Conservation (phyloP, 2,329 filamentous ascomycete genomes). For the Diaporthe caulivora region DNA sequence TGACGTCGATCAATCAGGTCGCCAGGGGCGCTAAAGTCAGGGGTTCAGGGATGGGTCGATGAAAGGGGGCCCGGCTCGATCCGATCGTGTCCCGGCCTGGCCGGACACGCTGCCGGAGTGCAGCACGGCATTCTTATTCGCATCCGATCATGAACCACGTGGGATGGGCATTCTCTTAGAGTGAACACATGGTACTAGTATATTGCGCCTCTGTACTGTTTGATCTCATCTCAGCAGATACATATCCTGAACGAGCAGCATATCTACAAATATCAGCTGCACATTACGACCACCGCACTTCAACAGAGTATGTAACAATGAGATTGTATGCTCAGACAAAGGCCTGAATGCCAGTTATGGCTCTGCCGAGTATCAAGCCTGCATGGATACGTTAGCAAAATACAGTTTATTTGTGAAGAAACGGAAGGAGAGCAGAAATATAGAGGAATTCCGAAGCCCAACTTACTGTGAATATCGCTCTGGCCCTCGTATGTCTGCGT, state of each 20-base stretch:
- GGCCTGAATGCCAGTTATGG: slow-evolving; percentile 81
- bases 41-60: slow-evolving; percentile 35
- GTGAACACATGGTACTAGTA: background rate
- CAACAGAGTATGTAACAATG: background rate
- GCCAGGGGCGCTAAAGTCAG: slow-evolving; percentile 35
- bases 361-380: slow-evolving; percentile 76
- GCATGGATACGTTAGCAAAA: slow-evolving; percentile 43
- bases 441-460: slow-evolving; percentile 6
- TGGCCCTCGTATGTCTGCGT: slow-evolving; percentile 99
- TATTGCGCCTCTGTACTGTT: background rate
- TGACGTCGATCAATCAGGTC: slow-evolving; percentile 34
- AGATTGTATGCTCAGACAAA: slow-evolving; percentile 68
- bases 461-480: slow-evolving; percentile 95
- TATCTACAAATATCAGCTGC: background rate
- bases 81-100: slow-evolving; percentile 23
- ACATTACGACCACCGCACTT: background rate
- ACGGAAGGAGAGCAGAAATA: slow-evolving; percentile 4
- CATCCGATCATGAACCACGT: background rate
- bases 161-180: no score
- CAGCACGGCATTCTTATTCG: background rate
- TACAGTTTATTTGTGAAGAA: slow-evolving; percentile 25
- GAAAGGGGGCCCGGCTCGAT: slow-evolving; percentile 35
- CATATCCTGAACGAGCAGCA: background rate
- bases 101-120: background rate
- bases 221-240: background rate